These are phyloP conservation scores for Platanthera zijinensis DNA, from an alignment of 106 monocot species.

Conservation along the genomic window DNA sequence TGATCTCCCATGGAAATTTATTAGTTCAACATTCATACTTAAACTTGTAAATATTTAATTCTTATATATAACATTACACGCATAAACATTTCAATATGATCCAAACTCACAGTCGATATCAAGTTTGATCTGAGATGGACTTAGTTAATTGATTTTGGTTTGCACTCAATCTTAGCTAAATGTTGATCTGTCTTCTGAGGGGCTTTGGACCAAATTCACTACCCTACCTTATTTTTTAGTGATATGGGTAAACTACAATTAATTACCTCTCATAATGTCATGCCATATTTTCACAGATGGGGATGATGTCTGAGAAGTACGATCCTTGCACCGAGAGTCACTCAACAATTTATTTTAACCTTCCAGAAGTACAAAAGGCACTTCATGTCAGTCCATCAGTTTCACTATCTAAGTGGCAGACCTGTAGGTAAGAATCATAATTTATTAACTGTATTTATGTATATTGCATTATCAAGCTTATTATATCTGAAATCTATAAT, in stretches of 20 bases:
- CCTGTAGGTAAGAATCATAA: slow-evolving; percentile 65
- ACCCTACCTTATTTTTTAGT: too few species aligned
- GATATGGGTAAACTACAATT: not conserved
- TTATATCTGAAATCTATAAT: not conserved
- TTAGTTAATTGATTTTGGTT: too few species aligned
- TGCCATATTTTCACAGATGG: slow-evolving; percentile 33
- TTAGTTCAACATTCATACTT: too few species aligned
- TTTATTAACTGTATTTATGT: not conserved
- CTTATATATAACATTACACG: too few species aligned
- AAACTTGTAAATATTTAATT: too few species aligned
- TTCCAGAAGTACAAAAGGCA: slow-evolving; percentile 84
- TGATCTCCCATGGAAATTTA: too few species aligned
- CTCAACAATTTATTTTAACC: slow-evolving; percentile 85
- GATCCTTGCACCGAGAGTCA: slow-evolving; percentile 96
- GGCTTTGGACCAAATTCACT: too few species aligned
- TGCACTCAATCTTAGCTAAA: too few species aligned
- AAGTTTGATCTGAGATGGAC: too few species aligned
- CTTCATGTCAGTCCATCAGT: slow-evolving; percentile 68
- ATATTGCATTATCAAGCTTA: not conserved
- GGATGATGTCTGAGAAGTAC: slow-evolving; percentile 59
- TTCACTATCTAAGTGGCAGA: slow-evolving; percentile 69
- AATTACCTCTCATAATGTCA: not conserved
- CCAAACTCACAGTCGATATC: too few species aligned
- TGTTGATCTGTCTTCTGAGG: too few species aligned
- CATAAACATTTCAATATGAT: too few species aligned